phyloP scores from a whole-genome alignment of 2,329 filamentous ascomycete species.

The Aspergillus versicolor region DNA sequence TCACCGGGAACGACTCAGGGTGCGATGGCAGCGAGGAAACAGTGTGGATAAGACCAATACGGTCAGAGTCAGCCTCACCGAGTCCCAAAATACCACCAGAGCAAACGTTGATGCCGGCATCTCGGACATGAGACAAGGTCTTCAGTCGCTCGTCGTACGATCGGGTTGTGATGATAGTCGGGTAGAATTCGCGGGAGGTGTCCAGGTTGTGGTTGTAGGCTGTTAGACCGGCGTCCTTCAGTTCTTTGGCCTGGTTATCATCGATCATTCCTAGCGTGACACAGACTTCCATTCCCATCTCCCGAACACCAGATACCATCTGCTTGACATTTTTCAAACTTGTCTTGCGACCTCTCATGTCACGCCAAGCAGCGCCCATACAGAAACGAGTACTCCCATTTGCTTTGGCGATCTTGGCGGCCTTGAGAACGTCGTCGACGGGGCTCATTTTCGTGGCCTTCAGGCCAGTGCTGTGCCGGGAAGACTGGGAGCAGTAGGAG shows the following conservation, averaged over 20 bases:
- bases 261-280: constrained; percentile 96
- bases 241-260: constrained; percentile 71
- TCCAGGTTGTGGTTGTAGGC: constrained; percentile 96
- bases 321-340: constrained; percentile 78
- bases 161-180: constrained; percentile 78
- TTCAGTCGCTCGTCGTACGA: constrained; percentile 82
- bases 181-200: constrained; percentile 86
- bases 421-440: constrained; percentile 77
- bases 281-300: constrained; percentile 83
- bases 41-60: constrained; percentile 79
- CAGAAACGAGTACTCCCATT: constrained; percentile 91
- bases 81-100: constrained; percentile 85
- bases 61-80: constrained; percentile 75
- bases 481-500: constrained; percentile 88
- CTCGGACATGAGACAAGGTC: constrained; percentile 75
- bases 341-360: constrained; percentile 88
- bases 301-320: constrained; percentile 80
- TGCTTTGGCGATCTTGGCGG: constrained; percentile 72
- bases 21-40: constrained; percentile 77
- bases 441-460: constrained; percentile 75
- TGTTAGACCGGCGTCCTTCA: constrained; percentile 80
- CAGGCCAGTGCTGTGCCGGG: constrained; percentile 74
- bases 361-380: constrained; percentile 91
- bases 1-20: constrained; percentile 88
- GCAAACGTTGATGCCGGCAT: constrained; percentile 87